Evolutionary conservation across 352 stramenopile genomes (phyloP).

Genomic region (Globisporangium lucens): DNA sequence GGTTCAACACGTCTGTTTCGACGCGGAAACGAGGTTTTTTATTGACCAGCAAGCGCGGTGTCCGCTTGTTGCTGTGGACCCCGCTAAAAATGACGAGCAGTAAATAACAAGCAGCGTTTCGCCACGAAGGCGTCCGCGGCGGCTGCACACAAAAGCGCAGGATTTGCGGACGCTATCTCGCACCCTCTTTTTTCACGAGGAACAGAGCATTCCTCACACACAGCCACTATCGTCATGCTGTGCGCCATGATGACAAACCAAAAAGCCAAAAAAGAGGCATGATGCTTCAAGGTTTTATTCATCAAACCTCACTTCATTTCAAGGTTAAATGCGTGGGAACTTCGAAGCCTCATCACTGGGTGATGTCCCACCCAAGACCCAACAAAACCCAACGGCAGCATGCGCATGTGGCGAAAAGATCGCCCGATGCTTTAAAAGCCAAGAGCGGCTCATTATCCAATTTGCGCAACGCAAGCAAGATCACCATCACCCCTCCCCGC

Average conservation of each 20-base stretch:
- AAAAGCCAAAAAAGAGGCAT: background rate
- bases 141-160: no score
- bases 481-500: background rate
- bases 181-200: background rate
- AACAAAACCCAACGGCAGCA: conserved; percentile 5
- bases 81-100: background rate
- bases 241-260: background rate
- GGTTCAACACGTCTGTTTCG: conserved; percentile 5
- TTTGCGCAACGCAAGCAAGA: conserved; percentile 26
- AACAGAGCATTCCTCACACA: background rate
- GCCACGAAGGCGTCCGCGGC: background rate
- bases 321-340: background rate
- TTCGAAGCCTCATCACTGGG: background rate
- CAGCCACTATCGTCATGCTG: background rate
- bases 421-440: background rate
- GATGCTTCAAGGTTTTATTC: background rate
- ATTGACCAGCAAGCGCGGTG: no score
- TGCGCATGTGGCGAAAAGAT: background rate
- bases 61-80: no score
- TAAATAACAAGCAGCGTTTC: background rate
- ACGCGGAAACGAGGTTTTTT: background rate
- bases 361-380: background rate
- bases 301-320: background rate
- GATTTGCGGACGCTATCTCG: background rate
- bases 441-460: conserved; percentile 27